A percentile compares a stretch with the other conserved stretches of the same genome.
Conservation (phyloP, 2,329 filamentous ascomycete species). For the Coniochaeta prunicola region DNA sequence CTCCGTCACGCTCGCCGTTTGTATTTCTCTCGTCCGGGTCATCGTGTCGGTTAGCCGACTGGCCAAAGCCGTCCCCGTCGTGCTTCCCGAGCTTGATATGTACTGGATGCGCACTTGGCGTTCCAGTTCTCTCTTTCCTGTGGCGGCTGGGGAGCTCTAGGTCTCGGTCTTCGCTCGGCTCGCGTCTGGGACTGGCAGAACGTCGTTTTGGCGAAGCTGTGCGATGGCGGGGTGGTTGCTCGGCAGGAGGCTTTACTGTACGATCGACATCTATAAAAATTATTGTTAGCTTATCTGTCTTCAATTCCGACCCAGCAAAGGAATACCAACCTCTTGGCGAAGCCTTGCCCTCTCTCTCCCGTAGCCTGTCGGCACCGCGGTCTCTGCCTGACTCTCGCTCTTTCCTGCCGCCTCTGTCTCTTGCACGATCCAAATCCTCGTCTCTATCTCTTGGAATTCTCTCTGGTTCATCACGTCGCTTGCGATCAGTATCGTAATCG, state of each 20-base stretch:
- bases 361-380: neutral
- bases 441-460: neutral
- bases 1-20: conserved; percentile 11
- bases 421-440: neutral
- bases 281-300: neutral
- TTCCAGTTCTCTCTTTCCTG: conserved; percentile 7
- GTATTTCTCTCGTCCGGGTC: conserved; percentile 6
- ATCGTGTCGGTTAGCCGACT: neutral
- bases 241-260: neutral
- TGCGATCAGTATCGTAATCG: neutral
- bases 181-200: conserved; percentile 10
- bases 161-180: conserved; percentile 5
- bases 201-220: conserved; percentile 8
- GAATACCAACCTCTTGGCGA: neutral
- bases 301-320: neutral
- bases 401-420: neutral
- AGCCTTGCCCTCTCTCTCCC: neutral
- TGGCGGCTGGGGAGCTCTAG: conserved; percentile 13
- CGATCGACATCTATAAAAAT: neutral
- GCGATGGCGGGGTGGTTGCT: neutral
- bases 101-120: conserved; percentile 9
- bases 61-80: conserved; percentile 1
- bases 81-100: neutral
- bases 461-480: neutral
- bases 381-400: neutral